phyloP scores from a whole-genome alignment of 495 filamentous ascomycete genomes.

The Staphylotrichum tortipilum region DNA sequence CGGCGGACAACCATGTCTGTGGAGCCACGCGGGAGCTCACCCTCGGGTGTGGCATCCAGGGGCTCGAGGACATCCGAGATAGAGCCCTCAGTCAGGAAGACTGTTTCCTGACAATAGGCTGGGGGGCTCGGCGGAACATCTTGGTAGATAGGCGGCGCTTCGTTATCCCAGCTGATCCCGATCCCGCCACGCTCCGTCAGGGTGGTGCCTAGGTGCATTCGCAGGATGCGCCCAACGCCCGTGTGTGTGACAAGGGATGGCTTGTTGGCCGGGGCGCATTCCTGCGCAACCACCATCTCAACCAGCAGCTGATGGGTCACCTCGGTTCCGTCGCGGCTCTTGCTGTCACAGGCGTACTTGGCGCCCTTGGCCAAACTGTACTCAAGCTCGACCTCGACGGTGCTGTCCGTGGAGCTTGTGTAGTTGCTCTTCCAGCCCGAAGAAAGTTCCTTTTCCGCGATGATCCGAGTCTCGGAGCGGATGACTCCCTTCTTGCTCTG shows the following conservation, averaged over 20 bases:
- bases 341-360: slow-evolving; percentile 70
- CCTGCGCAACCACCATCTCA: slow-evolving; percentile 90
- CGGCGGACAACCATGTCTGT: neutral
- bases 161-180: slow-evolving; percentile 95
- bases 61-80: slow-evolving; percentile 23
- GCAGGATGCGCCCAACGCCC: slow-evolving; percentile 79
- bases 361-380: slow-evolving; percentile 53
- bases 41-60: slow-evolving; percentile 11
- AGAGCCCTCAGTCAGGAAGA: slow-evolving; percentile 4
- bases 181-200: slow-evolving; percentile 79
- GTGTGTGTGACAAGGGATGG: slow-evolving; percentile 70
- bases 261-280: slow-evolving; percentile 67
- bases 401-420: slow-evolving; percentile 51
- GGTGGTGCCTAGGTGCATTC: slow-evolving; percentile 79
- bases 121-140: slow-evolving; percentile 87
- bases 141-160: slow-evolving; percentile 88
- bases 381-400: slow-evolving; percentile 76
- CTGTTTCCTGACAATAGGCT: slow-evolving; percentile 45
- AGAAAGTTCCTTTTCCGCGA: slow-evolving; percentile 44
- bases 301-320: slow-evolving; percentile 79
- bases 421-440: slow-evolving; percentile 97
- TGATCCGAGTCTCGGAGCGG: slow-evolving; percentile 66
- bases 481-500: slow-evolving; percentile 60
- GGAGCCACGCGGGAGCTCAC: neutral
- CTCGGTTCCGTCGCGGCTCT: slow-evolving; percentile 65